These are phyloP conservation scores for Phytophthora pistaciae DNA, from an alignment of 352 stramenopile genomes.

Conservation along the genomic window DNA sequence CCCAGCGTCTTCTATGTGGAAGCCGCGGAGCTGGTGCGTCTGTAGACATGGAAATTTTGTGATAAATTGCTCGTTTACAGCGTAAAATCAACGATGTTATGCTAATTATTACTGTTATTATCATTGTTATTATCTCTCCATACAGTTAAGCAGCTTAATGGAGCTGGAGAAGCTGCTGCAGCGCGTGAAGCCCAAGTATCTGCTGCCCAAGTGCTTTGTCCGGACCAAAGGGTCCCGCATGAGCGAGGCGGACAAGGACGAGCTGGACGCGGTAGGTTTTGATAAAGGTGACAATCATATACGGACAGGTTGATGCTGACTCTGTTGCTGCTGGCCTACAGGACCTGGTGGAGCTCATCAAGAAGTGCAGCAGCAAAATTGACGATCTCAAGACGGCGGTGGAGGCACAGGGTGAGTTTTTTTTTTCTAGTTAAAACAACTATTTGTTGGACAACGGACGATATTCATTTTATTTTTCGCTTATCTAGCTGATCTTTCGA, in stretches of 20 bases:
- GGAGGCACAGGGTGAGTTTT: constrained; percentile 37
- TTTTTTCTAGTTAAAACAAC: constrained; percentile 1
- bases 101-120: too few relatives aligned
- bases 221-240: constrained; percentile 68
- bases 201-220: constrained; percentile 67
- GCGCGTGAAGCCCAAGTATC: constrained; percentile 60
- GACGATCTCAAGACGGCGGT: constrained; percentile 59
- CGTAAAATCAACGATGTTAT: not conserved
- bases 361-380: constrained; percentile 46
- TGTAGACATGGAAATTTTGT: not conserved
- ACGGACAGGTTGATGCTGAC: too few relatives aligned
- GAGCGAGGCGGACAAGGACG: constrained; percentile 81
- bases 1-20: constrained; percentile 31
- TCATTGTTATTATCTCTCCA: not conserved
- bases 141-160: constrained; percentile 54
- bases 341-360: too few relatives aligned
- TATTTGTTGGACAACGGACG: not conserved
- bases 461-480: not conserved
- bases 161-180: constrained; percentile 67
- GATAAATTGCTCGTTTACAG: not conserved
- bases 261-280: constrained; percentile 67
- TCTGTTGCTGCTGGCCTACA: too few relatives aligned
- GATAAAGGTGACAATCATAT: too few relatives aligned
- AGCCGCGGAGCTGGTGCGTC: constrained; percentile 42
- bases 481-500: constrained; percentile 25